Evolutionary conservation across 257 asterid genomes (phyloP), one percentile per base, ranked within the genome.

Genomic region (Solanum sparsipilum): DNA sequence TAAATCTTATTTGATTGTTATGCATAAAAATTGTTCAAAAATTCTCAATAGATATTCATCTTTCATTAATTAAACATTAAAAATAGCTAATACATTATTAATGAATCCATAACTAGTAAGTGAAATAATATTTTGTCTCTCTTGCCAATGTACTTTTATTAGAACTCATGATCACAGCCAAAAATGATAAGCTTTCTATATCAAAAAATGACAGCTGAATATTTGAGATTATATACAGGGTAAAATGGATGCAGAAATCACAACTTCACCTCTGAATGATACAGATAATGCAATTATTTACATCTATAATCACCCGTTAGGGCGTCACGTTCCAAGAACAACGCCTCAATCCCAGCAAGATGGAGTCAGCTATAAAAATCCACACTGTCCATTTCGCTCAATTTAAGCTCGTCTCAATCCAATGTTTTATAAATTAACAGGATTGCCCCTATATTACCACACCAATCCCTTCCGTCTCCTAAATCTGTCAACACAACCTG

Each of bases 401-500:
- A 41, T 79, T 44, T 25, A 79, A 27, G 65, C 38, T 25, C 65
- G 29, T 41, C n/a, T 41, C 63, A 15, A 16, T 25, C 15, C 65
- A 79, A 44, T 13, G 29, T 39, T 74, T 89, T 78, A 93, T 52
- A 85, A 92, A 67, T 83, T 91, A 88, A 46, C 89, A 89, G 29
- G 25, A 41, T 41, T 94, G 79, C 86, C 91, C 96, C 88, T 93
- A 31, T 68, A 95, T 94, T 91, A 96, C 98, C 98, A 95, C 86
- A 94, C 95, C 91, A 94, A 88, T 76, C 96, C 95, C 87, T 93
- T 95, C 93, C 90, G 92, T 88, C 98, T 91, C 93, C 96, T 91
- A 90, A 95, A 94, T 92, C 98, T 94, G 88, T 96, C 99, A 4
- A 96, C 92, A 20, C 92, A 95, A 79, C 94, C 98, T 20, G 96